phyloP scores from a whole-genome alignment of 2,329 filamentous ascomycete genomes.

The Hyphodiscus sp. region DNA sequence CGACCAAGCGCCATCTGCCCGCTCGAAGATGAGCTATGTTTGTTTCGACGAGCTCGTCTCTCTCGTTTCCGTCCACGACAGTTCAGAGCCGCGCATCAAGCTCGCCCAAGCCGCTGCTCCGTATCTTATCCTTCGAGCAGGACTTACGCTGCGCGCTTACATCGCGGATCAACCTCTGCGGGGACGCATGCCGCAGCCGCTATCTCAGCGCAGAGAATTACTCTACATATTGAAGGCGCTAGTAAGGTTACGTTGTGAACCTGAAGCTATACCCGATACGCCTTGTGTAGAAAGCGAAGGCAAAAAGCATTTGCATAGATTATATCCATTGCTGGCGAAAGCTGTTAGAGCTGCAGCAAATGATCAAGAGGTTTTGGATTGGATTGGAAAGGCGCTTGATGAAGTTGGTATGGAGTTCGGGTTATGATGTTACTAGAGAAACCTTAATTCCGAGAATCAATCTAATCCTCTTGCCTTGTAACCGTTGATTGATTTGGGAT shows the following conservation, averaged over 20 bases:
- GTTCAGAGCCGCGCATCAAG: slow-evolving; percentile 21
- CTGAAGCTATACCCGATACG: slow-evolving; percentile 57
- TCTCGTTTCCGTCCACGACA: slow-evolving; percentile 50
- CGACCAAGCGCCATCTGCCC: slow-evolving; percentile 55
- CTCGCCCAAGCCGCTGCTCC: slow-evolving; percentile 73
- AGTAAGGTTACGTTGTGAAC: slow-evolving; percentile 61
- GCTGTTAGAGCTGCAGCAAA: slow-evolving; percentile 55
- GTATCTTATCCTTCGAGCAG: slow-evolving; percentile 75
- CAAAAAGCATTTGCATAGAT: slow-evolving; percentile 68
- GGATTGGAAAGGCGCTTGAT: slow-evolving; percentile 54
- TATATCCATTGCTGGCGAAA: slow-evolving; percentile 72
- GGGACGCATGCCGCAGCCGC: slow-evolving; percentile 81
- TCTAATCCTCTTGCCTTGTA: neutral
- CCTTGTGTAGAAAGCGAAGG: slow-evolving; percentile 47
- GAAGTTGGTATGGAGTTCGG: slow-evolving; percentile 53
- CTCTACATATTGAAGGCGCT: slow-evolving; percentile 63
- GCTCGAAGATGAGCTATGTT: slow-evolving; percentile 69
- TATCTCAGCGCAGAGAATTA: slow-evolving; percentile 73
- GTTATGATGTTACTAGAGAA: slow-evolving; percentile 13
- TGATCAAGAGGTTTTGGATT: slow-evolving; percentile 52
- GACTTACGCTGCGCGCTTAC: slow-evolving; percentile 74
- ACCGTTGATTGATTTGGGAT: neutral
- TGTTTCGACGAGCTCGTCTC: slow-evolving; percentile 75
- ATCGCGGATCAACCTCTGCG: slow-evolving; percentile 87
- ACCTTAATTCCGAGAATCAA: slow-evolving; percentile 8